These are phyloP conservation scores for Pholiota molesta DNA, from an alignment of 768 basidiomycete genomes.

Conservation along the genomic window DNA sequence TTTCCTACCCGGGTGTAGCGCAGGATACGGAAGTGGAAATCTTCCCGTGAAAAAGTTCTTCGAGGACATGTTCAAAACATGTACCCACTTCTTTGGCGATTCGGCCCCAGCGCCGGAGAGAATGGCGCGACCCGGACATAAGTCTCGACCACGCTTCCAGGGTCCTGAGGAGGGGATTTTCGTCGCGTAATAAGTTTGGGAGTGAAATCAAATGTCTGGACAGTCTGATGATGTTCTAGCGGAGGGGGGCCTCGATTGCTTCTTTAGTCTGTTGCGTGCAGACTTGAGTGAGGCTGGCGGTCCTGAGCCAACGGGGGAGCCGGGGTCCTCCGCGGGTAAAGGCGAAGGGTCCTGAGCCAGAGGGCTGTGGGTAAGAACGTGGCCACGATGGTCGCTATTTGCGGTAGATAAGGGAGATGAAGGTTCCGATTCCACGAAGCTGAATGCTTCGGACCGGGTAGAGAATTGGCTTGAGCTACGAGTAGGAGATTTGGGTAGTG, in stretches of 20 bases:
- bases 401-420: slow-evolving; percentile 15
- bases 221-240: slow-evolving; percentile 12
- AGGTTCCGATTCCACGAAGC: slow-evolving; percentile 8
- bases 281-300: slow-evolving; percentile 17
- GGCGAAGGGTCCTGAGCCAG: slow-evolving; percentile 6
- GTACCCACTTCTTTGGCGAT: slow-evolving; percentile 39
- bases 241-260: slow-evolving; percentile 23
- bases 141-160: slow-evolving; percentile 22
- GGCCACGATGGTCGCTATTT: slow-evolving; percentile 13
- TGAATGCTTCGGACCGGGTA: slow-evolving; percentile 12
- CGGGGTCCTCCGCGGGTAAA: not conserved
- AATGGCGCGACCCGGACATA: slow-evolving; percentile 22
- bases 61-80: slow-evolving; percentile 55
- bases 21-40: slow-evolving; percentile 55
- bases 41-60: slow-evolving; percentile 58
- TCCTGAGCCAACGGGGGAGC: slow-evolving; percentile 14
- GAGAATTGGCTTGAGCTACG: slow-evolving; percentile 11
- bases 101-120: slow-evolving; percentile 31
- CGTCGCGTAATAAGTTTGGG: slow-evolving; percentile 17
- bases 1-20: slow-evolving; percentile 49
- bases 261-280: slow-evolving; percentile 28
- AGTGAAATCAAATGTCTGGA: slow-evolving; percentile 12
- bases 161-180: slow-evolving; percentile 15
- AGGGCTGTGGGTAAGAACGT: slow-evolving; percentile 10
- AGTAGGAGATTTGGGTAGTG: slow-evolving; percentile 9